Conservation (phyloP, 1,139 yeast genomes). For the Yamadazyma blattariae region DNA sequence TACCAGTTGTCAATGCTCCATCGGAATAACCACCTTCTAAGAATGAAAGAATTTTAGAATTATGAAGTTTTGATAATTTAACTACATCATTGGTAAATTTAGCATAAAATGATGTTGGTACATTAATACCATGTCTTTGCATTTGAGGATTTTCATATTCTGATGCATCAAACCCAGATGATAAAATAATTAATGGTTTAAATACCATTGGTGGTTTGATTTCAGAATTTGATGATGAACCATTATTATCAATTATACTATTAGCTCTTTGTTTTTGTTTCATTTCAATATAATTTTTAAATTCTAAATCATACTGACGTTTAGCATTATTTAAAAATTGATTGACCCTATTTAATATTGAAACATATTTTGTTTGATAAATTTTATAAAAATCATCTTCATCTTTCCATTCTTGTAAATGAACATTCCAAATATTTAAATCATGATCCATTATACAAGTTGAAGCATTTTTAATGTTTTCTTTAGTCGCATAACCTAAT, state of each 20-base stretch:
- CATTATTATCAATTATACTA: too few relatives aligned
- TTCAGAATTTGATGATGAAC: neutral
- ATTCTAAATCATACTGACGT: conserved; percentile 39
- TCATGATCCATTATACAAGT: conserved; percentile 81
- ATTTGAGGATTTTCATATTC: conserved; percentile 78
- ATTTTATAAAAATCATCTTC: conserved; percentile 65
- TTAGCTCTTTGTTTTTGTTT: conserved; percentile 9
- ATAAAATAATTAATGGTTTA: conserved; percentile 67
- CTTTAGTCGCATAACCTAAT: conserved; percentile 70
- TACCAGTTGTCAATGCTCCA: conserved; percentile 78
- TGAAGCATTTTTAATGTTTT: conserved; percentile 72
- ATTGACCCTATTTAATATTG: conserved; percentile 64
- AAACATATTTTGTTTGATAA: conserved; percentile 61
- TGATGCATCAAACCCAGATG: conserved; percentile 90
- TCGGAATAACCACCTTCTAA: conserved; percentile 89
- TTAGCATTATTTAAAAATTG: conserved; percentile 58
- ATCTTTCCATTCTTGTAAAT: conserved; percentile 61
- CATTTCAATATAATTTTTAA: conserved; percentile 28
- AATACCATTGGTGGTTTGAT: conserved; percentile 49
- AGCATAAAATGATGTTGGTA: conserved; percentile 79
- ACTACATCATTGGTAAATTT: conserved; percentile 73
- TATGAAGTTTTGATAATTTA: conserved; percentile 57
- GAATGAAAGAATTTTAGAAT: conserved; percentile 65
- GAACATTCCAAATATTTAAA: conserved; percentile 82
- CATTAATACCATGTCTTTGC: conserved; percentile 84